These are phyloP conservation scores for Alloteropsis semialata DNA, from an alignment of 176 grass and related monocot species.

Conservation along the genomic window DNA sequence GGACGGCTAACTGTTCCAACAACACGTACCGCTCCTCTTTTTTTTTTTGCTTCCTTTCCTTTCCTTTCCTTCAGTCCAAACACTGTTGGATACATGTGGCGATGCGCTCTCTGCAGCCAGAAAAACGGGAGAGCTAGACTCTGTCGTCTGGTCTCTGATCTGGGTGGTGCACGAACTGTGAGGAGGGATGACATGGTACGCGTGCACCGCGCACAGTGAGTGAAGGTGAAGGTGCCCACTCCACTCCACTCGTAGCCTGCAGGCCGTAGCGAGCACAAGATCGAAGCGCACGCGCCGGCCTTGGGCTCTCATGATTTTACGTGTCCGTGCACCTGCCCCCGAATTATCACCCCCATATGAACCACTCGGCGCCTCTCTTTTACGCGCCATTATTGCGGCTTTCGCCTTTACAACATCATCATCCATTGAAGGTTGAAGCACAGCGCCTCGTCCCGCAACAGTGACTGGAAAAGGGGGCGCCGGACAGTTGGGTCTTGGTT, in stretches of 20 bases:
- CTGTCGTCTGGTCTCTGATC: too few relatives aligned
- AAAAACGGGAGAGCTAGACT: too few relatives aligned
- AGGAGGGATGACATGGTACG: not conserved
- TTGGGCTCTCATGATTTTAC: constrained; percentile 23
- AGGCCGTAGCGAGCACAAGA: not conserved
- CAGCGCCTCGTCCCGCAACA: not conserved
- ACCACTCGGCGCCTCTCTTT: not conserved
- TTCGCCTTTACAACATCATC: constrained; percentile 1
- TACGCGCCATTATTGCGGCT: constrained; percentile 4
- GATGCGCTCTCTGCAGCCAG: not conserved
- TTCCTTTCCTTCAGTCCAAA: not conserved
- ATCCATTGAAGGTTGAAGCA: not conserved
- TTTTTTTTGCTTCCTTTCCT: not conserved
- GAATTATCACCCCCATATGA: constrained; percentile 13
- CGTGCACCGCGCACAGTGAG: too few relatives aligned
- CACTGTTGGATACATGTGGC: not conserved
- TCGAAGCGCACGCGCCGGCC: constrained; percentile 17
- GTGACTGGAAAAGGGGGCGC: not conserved
- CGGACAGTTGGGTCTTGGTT: not conserved
- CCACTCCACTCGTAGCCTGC: too few relatives aligned
- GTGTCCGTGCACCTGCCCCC: constrained; percentile 24
- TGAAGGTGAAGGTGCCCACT: too few relatives aligned
- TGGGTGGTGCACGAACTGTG: not conserved
- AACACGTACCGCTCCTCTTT: too few relatives aligned
- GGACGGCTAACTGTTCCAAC: not conserved